phyloP scores from a whole-genome alignment of 805 yeast genomes.

The Cyberlindnera galapagoensis region DNA sequence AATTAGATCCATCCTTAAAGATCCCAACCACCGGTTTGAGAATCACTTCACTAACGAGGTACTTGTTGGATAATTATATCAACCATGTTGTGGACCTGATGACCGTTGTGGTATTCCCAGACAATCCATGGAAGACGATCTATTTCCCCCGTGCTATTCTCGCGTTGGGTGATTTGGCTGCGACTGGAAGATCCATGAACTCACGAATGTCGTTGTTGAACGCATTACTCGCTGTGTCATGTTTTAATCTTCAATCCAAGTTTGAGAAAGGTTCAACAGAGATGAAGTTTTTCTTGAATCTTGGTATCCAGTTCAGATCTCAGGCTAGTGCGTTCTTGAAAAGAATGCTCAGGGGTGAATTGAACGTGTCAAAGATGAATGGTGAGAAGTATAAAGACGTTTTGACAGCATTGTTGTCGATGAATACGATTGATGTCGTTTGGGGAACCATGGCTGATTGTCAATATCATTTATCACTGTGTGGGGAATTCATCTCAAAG shows the following conservation, averaged over 20 bases:
- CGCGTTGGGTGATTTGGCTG: slow-evolving; percentile 77
- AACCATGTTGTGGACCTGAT: slow-evolving; percentile 73
- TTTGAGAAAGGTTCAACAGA: slow-evolving; percentile 60
- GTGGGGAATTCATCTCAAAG: slow-evolving; percentile 66
- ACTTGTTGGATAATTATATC: slow-evolving; percentile 63
- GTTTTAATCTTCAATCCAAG: slow-evolving; percentile 72
- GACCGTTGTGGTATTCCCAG: slow-evolving; percentile 65
- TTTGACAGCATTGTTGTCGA: slow-evolving; percentile 72
- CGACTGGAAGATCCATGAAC: slow-evolving; percentile 65
- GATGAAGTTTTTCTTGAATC: slow-evolving; percentile 61
- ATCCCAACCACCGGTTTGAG: slow-evolving; percentile 57
- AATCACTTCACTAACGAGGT: slow-evolving; percentile 66
- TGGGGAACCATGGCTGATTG: slow-evolving; percentile 92
- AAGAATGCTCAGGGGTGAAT: slow-evolving; percentile 44
- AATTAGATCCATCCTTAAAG: slow-evolving; percentile 25
- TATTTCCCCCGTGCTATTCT: slow-evolving; percentile 76
- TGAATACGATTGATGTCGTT: slow-evolving; percentile 83
- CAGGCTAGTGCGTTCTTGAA: slow-evolving; percentile 69
- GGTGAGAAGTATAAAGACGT: slow-evolving; percentile 77
- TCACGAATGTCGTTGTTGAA: slow-evolving; percentile 74
- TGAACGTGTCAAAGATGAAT: slow-evolving; percentile 28
- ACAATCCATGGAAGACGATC: slow-evolving; percentile 85
- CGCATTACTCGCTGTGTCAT: slow-evolving; percentile 75
- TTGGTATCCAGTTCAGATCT: slow-evolving; percentile 67
- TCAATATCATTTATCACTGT: slow-evolving; percentile 63